Percentiles rank a stretch among this genome's conserved stretches.
Conservation (phyloP, 2,329 filamentous ascomycete species). For the Nannizzia gypsea region DNA sequence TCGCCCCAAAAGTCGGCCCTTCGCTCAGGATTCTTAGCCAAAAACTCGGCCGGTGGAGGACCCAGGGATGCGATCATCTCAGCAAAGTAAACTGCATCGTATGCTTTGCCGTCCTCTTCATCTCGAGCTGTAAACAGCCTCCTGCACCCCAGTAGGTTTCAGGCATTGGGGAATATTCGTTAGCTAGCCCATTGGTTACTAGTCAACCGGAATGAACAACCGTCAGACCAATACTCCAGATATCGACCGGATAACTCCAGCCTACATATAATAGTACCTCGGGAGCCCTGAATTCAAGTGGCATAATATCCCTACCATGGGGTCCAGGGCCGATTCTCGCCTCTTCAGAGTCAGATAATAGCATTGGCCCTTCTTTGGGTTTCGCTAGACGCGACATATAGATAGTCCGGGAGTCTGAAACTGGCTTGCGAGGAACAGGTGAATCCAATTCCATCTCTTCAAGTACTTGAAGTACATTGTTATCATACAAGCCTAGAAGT, state of each 20-base stretch:
- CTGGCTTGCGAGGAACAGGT: conserved; percentile 29
- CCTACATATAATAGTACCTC: conserved; percentile 20
- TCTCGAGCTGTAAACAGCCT: conserved; percentile 30
- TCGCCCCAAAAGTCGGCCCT: conserved; percentile 28
- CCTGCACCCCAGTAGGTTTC: conserved; percentile 36
- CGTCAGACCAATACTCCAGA: conserved; percentile 23
- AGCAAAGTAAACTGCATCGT: conserved; percentile 34
- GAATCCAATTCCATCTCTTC: conserved; percentile 20
- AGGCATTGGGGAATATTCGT: conserved; percentile 21
- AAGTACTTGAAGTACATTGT: conserved; percentile 18
- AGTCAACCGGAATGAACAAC: conserved; percentile 2
- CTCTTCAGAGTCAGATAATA: conserved; percentile 25
- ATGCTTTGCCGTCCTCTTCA: conserved; percentile 27
- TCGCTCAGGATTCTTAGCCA: conserved; percentile 14
- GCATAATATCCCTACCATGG: conserved; percentile 31
- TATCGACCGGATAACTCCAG: conserved; percentile 22
- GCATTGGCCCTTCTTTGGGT: neutral
- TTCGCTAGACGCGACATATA: conserved; percentile 16
- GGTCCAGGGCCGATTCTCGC: conserved; percentile 24
- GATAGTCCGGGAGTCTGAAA: conserved; percentile 23
- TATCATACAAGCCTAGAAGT: conserved; percentile 22
- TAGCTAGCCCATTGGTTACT: too few relatives aligned
- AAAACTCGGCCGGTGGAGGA: conserved; percentile 27
- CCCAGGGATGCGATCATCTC: conserved; percentile 36
- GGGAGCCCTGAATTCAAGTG: conserved; percentile 26